Percentiles rank a stretch among this genome's conserved stretches.
Conservation (phyloP, 331 rosid species). For the Arachis monticola region DNA sequence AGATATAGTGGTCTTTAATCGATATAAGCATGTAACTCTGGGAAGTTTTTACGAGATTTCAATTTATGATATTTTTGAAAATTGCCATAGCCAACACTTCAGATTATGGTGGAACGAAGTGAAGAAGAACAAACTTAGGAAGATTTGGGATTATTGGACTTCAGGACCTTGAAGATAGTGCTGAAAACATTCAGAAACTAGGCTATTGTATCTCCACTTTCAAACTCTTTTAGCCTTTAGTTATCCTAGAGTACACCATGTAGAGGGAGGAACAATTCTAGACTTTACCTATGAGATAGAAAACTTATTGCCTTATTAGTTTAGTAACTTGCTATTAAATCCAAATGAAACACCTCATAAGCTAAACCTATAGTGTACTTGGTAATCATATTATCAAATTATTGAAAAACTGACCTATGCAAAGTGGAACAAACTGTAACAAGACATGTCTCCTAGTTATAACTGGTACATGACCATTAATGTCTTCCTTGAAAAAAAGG, state of each 20-base stretch:
- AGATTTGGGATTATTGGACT: slow-evolving; percentile 7
- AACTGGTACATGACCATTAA: background rate
- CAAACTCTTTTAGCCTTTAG: background rate
- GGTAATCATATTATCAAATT: background rate
- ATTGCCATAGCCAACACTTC: background rate
- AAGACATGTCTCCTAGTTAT: background rate
- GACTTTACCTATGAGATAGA: background rate
- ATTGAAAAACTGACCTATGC: background rate
- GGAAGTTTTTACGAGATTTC: background rate
- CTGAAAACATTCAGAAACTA: background rate
- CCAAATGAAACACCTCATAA: background rate
- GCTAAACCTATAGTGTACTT: slow-evolving; percentile 9
- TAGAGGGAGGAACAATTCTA: background rate
- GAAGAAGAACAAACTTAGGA: slow-evolving; percentile 14
- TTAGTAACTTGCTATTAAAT: slow-evolving; percentile 14
- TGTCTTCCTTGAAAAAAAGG: background rate
- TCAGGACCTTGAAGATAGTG: slow-evolving; percentile 16
- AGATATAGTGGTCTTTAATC: background rate
- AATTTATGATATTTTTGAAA: background rate
- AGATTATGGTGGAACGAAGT: background rate
- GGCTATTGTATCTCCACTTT: background rate
- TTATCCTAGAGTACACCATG: background rate
- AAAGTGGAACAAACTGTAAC: background rate
- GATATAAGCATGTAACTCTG: background rate
- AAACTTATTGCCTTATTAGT: background rate